These are phyloP conservation scores for Camellia lanceoleosa DNA, from an alignment of 148 eudicot genomes.

Conservation along the genomic window DNA sequence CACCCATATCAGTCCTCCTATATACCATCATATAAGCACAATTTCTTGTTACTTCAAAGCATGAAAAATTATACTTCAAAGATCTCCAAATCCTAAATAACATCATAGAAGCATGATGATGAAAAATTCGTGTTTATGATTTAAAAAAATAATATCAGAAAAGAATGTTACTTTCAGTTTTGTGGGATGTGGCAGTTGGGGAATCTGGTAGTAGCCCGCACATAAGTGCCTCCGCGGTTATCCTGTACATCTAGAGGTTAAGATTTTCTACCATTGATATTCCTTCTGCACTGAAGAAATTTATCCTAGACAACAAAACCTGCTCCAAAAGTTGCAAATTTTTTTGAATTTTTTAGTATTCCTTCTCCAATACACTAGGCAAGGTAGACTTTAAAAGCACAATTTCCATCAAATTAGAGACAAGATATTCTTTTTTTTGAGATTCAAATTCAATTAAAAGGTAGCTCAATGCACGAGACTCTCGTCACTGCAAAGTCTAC, in stretches of 20 bases:
- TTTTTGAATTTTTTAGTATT: not conserved
- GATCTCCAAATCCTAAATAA: no score
- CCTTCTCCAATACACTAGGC: not conserved
- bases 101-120: no score
- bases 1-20: slow-evolving; percentile 83
- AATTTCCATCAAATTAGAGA: no score
- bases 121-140: not conserved
- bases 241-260: slow-evolving; percentile 42
- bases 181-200: slow-evolving; percentile 52
- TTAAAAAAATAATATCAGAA: not conserved
- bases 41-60: not conserved
- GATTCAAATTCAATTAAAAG: no score
- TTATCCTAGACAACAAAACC: slow-evolving; percentile 74
- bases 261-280: slow-evolving; percentile 43
- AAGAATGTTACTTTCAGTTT: slow-evolving; percentile 51
- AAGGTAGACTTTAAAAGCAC: not conserved
- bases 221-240: slow-evolving; percentile 67
- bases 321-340: slow-evolving; percentile 17
- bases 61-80: no score
- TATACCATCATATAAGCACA: not conserved
- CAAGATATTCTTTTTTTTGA: no score
- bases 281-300: slow-evolving; percentile 54
- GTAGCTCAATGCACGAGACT: no score
- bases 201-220: slow-evolving; percentile 70
- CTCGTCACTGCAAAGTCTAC: not conserved